phyloP scores from a whole-genome alignment of 164 flowering plant species.

The Umbellularia californica region DNA sequence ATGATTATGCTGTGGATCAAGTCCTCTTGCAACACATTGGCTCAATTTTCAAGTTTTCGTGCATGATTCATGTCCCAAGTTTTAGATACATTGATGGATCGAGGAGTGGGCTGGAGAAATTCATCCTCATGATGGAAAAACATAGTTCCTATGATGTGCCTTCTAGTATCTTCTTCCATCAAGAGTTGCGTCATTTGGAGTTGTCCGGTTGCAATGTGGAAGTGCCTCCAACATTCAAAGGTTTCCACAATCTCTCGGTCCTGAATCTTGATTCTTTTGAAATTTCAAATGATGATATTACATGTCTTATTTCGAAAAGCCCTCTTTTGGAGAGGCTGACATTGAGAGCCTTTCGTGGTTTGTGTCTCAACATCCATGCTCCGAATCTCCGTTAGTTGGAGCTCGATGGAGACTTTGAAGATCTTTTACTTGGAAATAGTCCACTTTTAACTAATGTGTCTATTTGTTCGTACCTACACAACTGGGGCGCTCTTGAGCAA shows the following conservation, averaged over 20 bases:
- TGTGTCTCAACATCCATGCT: constrained; percentile 36
- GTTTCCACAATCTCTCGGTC: background rate
- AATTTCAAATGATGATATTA: background rate
- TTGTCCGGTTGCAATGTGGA: background rate
- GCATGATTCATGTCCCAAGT: background rate
- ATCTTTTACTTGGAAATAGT: constrained; percentile 33
- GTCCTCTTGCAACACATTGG: background rate
- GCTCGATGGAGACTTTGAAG: constrained; percentile 40
- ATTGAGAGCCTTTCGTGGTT: constrained; percentile 32
- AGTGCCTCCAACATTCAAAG: background rate
- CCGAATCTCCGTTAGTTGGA: constrained; percentile 49
- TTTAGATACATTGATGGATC: background rate
- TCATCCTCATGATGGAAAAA: constrained; percentile 32
- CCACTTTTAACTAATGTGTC: constrained; percentile 29
- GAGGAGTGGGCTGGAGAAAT: background rate
- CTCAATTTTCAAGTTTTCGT: background rate
- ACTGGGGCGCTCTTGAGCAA: background rate
- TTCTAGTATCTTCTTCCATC: constrained; percentile 21
- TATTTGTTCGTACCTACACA: constrained; percentile 7
- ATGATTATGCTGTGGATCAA: background rate
- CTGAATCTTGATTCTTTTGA: background rate
- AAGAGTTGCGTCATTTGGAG: background rate
- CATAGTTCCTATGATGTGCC: constrained; percentile 40
- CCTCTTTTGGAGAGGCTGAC: constrained; percentile 33
- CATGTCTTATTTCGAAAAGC: constrained; percentile 14